Evolutionary conservation across 2,329 filamentous ascomycete genomes (phyloP), one percentile per base, ranked within the genome.

Genomic region (Arachnopeziza araneosa): DNA sequence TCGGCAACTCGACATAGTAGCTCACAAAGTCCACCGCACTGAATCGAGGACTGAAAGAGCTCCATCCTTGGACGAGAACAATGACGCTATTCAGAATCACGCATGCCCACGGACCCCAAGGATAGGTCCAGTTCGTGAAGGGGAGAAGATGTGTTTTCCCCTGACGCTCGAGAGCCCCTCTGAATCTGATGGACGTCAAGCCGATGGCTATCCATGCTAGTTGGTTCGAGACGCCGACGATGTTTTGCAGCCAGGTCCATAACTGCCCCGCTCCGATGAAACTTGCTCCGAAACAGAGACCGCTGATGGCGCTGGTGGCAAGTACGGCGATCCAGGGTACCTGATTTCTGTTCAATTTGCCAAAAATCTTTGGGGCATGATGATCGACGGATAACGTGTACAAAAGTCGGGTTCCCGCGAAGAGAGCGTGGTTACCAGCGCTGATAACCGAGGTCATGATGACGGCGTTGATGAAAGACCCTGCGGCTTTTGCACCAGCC

Each of bases 161-260:
- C 64, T 88, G 86, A 1, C 73, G 69, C 53, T 76, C 75, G 57
- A 88, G 73, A 3, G 77, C 86, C 2, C 77, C 73, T 24, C 86
- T 83, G 75, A 88, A 88, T 24, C 86, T 83, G n/a, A 88, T 73
- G 0, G 83, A 87, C 0, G 85, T 81, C 57, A 88, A 76, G 7
- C 84, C 81, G 60, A 88, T 89, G 59, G 82, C 78, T 65, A 83
- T 80, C 85, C 86, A 88, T 55, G 83, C 83, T 4, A 88, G 74
- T 72, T 88, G 85, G 70, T 87, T 88, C 0, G 84, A 87, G 0
- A 88, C 85, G 12, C 85, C 85, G 58, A 88, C 83, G 52, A 88
- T 80, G 60, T 87, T 87, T 68, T 88, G 85, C 21, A 88, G 72
- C 85, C 85, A 88, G 0, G 78, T 80, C 85, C 85, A 88, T 4